phyloP scores from a whole-genome alignment of 1,284 basidiomycete genomes.

The Boletus semigastroideus region DNA sequence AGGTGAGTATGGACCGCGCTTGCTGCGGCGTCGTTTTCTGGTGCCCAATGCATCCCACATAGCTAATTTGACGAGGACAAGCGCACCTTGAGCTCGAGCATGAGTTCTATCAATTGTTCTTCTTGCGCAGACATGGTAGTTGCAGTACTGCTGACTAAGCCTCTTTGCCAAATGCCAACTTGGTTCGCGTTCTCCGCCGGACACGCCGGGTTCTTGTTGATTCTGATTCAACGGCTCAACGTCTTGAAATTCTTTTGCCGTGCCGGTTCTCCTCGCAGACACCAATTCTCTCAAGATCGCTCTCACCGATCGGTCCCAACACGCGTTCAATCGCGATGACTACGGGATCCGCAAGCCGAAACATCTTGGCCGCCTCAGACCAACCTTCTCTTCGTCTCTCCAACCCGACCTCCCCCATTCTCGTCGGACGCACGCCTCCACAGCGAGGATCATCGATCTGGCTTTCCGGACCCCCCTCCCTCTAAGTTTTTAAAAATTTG shows the following conservation, averaged over 20 bases:
- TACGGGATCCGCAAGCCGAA: conserved; percentile 10
- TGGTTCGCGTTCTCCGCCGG: no score
- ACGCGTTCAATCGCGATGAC: conserved; percentile 12
- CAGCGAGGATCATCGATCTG: conserved; percentile 18
- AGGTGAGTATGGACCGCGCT: conserved; percentile 64
- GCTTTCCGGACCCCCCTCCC: not conserved
- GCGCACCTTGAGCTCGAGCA: conserved; percentile 62
- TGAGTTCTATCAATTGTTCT: conserved; percentile 66
- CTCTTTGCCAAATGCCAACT: no score
- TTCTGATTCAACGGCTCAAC: no score
- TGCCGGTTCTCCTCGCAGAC: not conserved
- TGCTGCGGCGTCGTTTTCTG: conserved; percentile 74
- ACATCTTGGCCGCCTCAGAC: not conserved
- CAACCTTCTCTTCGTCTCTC: no score
- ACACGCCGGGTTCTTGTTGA: no score
- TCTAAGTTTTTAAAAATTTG: not conserved
- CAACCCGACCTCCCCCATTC: not conserved
- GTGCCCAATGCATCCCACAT: not conserved
- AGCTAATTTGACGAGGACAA: no score
- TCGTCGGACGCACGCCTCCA: conserved; percentile 8
- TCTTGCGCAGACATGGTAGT: conserved; percentile 36
- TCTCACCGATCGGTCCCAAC: not conserved
- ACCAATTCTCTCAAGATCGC: conserved; percentile 2
- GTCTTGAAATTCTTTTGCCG: conserved; percentile 3
- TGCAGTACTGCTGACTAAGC: not conserved